phyloP scores from a whole-genome alignment of 139 green algal genomes.

The Trebouxia sp. region DNA sequence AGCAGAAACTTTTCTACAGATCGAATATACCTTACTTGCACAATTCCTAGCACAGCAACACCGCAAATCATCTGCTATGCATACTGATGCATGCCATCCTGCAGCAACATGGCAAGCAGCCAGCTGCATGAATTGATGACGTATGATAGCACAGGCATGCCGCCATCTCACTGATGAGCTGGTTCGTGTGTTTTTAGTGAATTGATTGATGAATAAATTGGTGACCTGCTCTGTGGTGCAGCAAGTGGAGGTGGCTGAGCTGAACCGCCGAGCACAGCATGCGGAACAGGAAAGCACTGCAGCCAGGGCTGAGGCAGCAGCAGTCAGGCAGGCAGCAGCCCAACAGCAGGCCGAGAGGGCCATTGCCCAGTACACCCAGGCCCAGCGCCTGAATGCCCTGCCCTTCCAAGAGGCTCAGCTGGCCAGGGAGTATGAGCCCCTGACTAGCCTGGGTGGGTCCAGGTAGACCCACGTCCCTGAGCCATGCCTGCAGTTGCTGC shows the following conservation, averaged over 20 bases:
- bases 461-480: neutral
- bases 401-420: constrained; percentile 5
- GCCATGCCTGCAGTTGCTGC: neutral
- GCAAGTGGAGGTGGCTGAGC: constrained; percentile 26
- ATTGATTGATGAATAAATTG: too few relatives aligned
- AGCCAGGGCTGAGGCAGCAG: constrained; percentile 11
- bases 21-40: neutral
- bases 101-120: neutral
- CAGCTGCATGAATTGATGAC: neutral
- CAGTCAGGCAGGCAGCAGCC: neutral
- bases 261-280: constrained; percentile 21
- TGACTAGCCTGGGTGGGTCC: neutral
- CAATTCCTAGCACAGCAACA: neutral
- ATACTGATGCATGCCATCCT: neutral
- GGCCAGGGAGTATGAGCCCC: constrained; percentile 9
- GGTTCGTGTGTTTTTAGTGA: neutral
- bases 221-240: neutral
- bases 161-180: neutral
- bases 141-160: neutral
- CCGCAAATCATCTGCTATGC: neutral
- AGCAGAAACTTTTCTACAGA: too few relatives aligned
- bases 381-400: neutral
- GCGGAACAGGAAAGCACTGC: constrained; percentile 24
- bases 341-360: constrained; percentile 13
- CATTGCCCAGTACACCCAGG: neutral